A percentile compares a stretch with the other conserved stretches of the same genome.
These are phyloP conservation scores for Tarenaya hassleriana DNA, from an alignment of 345 rosid species.

Conservation along the genomic window DNA sequence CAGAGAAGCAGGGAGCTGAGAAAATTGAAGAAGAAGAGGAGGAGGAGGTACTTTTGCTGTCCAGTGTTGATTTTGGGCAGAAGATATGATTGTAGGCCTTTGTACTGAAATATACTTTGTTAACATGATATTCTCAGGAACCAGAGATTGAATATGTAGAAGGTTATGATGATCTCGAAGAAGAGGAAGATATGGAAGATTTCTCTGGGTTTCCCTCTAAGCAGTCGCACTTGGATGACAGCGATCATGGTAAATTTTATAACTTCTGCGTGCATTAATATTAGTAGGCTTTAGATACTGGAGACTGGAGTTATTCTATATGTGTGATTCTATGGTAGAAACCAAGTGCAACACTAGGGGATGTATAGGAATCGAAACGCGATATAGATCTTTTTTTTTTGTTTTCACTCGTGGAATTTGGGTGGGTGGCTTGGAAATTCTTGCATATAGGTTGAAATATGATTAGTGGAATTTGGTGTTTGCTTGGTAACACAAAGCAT, in stretches of 20 bases:
- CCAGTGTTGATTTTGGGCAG: no score
- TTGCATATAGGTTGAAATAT: no score
- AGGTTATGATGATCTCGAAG: slow-evolving; percentile 68
- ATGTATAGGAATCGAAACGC: no score
- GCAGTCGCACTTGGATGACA: slow-evolving; percentile 26
- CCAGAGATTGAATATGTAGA: slow-evolving; percentile 69
- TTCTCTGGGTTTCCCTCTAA: slow-evolving; percentile 38
- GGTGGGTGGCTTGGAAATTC: no score
- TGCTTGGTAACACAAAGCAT: no score
- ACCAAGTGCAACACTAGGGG: no score
- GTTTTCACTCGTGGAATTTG: no score
- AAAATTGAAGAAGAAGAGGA: slow-evolving; percentile 43
- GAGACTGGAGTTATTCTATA: slow-evolving; percentile 1
- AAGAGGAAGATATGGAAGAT: slow-evolving; percentile 93
- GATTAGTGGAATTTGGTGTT: not conserved
- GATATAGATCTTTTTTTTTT: no score
- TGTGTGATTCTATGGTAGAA: no score
- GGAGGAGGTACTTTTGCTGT: slow-evolving; percentile 50
- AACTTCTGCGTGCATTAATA: not conserved
- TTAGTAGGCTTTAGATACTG: not conserved
- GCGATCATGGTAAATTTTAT: slow-evolving; percentile 32
- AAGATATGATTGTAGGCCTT: no score
- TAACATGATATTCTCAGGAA: slow-evolving; percentile 37
- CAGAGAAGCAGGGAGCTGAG: slow-evolving; percentile 27
- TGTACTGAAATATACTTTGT: no score